These are phyloP conservation scores for Ceratocystis colombiana DNA, from an alignment of 2,329 filamentous ascomycete species.

Conservation along the genomic window DNA sequence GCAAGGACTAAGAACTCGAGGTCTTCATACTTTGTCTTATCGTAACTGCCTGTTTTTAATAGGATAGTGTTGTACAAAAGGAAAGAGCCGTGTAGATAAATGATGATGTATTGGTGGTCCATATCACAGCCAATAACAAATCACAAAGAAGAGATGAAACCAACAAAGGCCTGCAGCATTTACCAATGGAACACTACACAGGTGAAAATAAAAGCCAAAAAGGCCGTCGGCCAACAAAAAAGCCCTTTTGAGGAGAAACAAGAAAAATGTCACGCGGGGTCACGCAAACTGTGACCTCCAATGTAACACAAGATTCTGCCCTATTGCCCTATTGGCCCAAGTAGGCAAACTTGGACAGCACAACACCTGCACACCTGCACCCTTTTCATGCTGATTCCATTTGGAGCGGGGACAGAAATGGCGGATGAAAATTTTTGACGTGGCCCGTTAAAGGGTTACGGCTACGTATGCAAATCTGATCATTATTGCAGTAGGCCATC, in stretches of 20 bases:
- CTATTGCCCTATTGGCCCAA: constrained; percentile 14
- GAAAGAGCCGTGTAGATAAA: not conserved
- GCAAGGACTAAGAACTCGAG: not conserved
- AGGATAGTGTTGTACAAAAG: not conserved
- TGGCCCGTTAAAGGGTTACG: not conserved
- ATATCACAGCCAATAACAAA: not conserved
- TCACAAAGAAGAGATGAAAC: constrained; percentile 8
- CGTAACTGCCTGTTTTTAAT: not conserved
- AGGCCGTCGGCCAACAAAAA: not conserved
- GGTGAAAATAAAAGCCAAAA: not conserved
- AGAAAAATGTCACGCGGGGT: constrained; percentile 9
- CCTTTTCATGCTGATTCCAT: not conserved
- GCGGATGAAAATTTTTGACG: not conserved
- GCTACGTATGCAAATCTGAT: not conserved
- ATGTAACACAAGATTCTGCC: constrained; percentile 13
- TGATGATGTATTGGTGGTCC: not conserved
- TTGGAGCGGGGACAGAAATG: not conserved
- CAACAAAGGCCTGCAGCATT: not conserved
- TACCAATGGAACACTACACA: not conserved
- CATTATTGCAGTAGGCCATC: not conserved
- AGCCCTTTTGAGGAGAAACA: constrained; percentile 5
- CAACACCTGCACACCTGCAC: not conserved
- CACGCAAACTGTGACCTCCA: constrained; percentile 8
- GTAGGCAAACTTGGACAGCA: constrained; percentile 13
- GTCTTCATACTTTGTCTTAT: not conserved